phyloP scores from a whole-genome alignment of 2,329 filamentous ascomycete species.

The Oidium heveae region DNA sequence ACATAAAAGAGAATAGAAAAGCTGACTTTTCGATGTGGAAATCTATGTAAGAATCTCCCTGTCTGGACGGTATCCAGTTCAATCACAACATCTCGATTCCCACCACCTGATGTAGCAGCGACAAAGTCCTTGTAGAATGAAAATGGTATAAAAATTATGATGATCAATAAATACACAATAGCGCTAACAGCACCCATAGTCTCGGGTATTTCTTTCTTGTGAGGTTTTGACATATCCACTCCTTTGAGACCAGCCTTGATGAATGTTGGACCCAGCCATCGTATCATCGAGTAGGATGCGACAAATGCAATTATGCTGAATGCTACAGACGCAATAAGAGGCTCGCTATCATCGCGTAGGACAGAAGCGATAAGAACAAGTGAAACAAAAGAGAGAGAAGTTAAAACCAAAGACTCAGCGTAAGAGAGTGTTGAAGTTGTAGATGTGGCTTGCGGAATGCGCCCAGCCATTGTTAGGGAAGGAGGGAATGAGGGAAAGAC shows the following conservation, averaged over 20 bases:
- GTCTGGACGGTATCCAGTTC: constrained; percentile 24
- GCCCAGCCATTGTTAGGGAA: no score
- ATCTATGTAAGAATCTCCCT: constrained; percentile 68
- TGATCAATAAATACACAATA: constrained; percentile 65
- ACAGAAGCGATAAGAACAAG: constrained; percentile 55
- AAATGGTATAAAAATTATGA: constrained; percentile 88
- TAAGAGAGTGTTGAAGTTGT: constrained; percentile 19
- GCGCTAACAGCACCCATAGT: constrained; percentile 90
- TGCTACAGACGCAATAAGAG: constrained; percentile 66
- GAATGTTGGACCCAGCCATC: constrained; percentile 81
- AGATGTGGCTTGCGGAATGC: background rate
- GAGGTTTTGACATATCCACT: constrained; percentile 60
- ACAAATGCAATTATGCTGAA: constrained; percentile 69
- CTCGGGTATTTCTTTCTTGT: constrained; percentile 62
- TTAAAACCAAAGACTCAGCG: constrained; percentile 24
- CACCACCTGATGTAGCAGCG: constrained; percentile 75
- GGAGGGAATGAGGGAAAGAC: no score
- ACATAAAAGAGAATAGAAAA: background rate
- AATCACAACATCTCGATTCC: constrained; percentile 67
- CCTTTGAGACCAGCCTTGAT: constrained; percentile 74
- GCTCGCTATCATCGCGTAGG: constrained; percentile 61
- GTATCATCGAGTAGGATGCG: constrained; percentile 60
- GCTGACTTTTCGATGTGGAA: constrained; percentile 74
- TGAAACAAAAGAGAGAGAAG: constrained; percentile 39
- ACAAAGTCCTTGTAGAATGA: constrained; percentile 98